These are phyloP conservation scores for Sanghuangporus baumii DNA, from an alignment of 1,284 basidiomycete species.

Conservation along the genomic window DNA sequence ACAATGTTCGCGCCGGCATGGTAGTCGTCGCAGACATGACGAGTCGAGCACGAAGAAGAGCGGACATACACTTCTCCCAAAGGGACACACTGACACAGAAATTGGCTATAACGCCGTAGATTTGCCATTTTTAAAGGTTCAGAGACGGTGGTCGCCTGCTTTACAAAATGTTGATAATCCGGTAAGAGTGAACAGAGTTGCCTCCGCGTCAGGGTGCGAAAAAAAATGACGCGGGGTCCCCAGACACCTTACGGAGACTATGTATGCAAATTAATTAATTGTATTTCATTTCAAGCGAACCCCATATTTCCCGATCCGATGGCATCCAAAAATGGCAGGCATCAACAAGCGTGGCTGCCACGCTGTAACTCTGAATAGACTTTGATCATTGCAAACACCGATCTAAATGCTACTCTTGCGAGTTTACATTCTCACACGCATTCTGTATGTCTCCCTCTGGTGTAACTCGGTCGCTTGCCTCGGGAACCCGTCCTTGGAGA, in stretches of 20 bases:
- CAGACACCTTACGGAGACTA: background rate
- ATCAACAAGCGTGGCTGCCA: background rate
- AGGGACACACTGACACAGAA: background rate
- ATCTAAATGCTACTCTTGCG: background rate
- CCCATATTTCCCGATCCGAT: background rate
- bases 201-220: background rate
- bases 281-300: background rate
- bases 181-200: background rate
- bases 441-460: background rate
- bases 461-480: background rate
- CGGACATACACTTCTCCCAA: background rate
- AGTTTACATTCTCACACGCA: background rate
- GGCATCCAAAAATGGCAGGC: background rate
- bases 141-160: slow-evolving; percentile 1
- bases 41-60: background rate
- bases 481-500: background rate
- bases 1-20: background rate
- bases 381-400: background rate
- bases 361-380: slow-evolving; percentile 1
- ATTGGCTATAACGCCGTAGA: background rate
- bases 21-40: slow-evolving; percentile 3
- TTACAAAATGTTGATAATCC: slow-evolving; percentile 4
- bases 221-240: background rate
- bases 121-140: slow-evolving; percentile 10
- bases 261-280: background rate